phyloP scores from a whole-genome alignment of 2,329 filamentous ascomycete genomes.

The Fusarium irregulare region DNA sequence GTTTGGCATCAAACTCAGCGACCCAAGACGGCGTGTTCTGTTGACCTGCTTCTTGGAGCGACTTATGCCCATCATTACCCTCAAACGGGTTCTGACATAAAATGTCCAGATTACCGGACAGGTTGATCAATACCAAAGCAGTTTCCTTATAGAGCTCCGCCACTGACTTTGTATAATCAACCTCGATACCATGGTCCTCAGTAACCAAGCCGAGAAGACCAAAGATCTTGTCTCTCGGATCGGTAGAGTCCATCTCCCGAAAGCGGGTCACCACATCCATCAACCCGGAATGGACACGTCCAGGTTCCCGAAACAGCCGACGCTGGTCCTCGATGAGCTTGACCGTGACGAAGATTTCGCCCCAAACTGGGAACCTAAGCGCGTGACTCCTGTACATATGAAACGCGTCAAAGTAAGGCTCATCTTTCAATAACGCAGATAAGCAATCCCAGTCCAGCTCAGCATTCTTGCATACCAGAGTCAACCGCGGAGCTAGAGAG shows the following conservation, averaged over 20 bases:
- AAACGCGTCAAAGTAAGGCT: conserved; percentile 29
- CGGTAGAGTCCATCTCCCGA: background rate
- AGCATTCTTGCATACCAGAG: background rate
- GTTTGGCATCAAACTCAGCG: background rate
- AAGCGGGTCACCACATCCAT: conserved; percentile 19
- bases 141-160: background rate
- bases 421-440: conserved; percentile 6
- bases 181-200: conserved; percentile 10
- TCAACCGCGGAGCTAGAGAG: conserved; percentile 3
- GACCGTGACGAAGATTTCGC: background rate
- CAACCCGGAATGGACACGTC: background rate
- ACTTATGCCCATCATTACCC: background rate
- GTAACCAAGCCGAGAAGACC: conserved; percentile 17
- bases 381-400: background rate
- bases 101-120: conserved; percentile 10
- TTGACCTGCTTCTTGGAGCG: background rate
- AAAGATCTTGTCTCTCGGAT: conserved; percentile 22
- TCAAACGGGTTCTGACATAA: conserved; percentile 33
- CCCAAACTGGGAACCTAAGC: background rate
- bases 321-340: conserved; percentile 31
- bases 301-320: too few species aligned
- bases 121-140: conserved; percentile 5
- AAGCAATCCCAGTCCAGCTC: conserved; percentile 14
- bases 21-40: conserved; percentile 13
- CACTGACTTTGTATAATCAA: conserved; percentile 16